Percentiles rank a stretch among this genome's conserved stretches.
Evolutionary conservation across 2,329 filamentous ascomycete genomes (phyloP).

Genomic region (Ramularia endophylla): DNA sequence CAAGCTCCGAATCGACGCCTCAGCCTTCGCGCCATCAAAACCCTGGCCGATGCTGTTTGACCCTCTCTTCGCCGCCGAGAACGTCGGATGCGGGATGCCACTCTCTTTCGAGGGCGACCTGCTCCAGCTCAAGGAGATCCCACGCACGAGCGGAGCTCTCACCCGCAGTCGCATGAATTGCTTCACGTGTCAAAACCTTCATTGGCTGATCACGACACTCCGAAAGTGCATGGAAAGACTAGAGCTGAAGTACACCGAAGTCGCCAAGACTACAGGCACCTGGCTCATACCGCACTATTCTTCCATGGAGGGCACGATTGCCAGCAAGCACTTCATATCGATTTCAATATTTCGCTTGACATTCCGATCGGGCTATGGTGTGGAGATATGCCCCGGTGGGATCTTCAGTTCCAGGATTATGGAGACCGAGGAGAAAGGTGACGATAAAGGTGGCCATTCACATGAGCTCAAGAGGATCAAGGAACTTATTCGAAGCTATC

Average conservation of each 20-base stretch:
- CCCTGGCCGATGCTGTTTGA: conserved; percentile 22
- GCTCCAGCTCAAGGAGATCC: not conserved
- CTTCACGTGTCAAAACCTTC: conserved; percentile 11
- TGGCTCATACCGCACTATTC: conserved; percentile 15
- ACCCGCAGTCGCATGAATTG: conserved; percentile 1
- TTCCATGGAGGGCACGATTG: conserved; percentile 8
- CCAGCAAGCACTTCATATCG: conserved; percentile 21
- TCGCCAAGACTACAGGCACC: conserved; percentile 9
- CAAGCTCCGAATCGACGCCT: conserved; percentile 5
- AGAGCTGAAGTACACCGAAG: conserved; percentile 15
- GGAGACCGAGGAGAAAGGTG: no score
- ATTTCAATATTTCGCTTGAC: conserved; percentile 14
- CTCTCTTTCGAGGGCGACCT: conserved; percentile 5
- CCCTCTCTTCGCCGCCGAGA: conserved; percentile 18
- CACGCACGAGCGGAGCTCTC: conserved; percentile 2
- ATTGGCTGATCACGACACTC: conserved; percentile 13
- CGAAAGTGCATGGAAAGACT: conserved; percentile 14
- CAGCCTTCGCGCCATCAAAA: conserved; percentile 5
- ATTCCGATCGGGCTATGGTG: conserved; percentile 9
- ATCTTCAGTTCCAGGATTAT: conserved; percentile 13
- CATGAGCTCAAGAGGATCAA: no score
- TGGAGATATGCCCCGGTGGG: conserved; percentile 14
- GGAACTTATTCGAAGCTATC: no score
- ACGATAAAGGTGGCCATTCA: no score
- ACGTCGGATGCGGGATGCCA: conserved; percentile 17